Conservation (phyloP, 164 flowering plant species). For the Aristolochia fimbriata region DNA sequence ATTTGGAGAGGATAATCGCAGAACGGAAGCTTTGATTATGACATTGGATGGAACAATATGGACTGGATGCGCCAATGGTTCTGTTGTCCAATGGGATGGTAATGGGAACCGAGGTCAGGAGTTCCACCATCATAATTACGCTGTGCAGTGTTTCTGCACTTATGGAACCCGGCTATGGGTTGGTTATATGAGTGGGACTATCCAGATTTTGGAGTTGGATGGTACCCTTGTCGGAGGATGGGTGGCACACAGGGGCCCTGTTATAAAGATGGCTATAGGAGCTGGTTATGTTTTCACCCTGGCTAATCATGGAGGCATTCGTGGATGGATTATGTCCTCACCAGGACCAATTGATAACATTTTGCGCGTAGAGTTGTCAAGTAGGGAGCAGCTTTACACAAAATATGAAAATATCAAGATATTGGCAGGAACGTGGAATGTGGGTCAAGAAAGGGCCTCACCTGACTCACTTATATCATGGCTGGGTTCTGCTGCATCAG, state of each 20-base stretch:
- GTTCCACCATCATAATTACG: slow-evolving; percentile 40
- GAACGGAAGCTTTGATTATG: slow-evolving; percentile 60
- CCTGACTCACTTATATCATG: slow-evolving; percentile 77
- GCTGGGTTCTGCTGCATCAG: slow-evolving; percentile 73
- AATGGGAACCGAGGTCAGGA: slow-evolving; percentile 77
- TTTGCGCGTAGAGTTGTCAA: slow-evolving; percentile 57
- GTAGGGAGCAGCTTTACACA: slow-evolving; percentile 41
- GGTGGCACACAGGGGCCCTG: slow-evolving; percentile 80
- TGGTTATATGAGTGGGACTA: slow-evolving; percentile 69
- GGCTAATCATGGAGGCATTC: slow-evolving; percentile 95
- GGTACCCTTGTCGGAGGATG: slow-evolving; percentile 77
- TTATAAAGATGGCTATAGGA: slow-evolving; percentile 63
- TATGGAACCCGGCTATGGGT: slow-evolving; percentile 71
- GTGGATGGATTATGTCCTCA: slow-evolving; percentile 80
- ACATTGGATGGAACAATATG: slow-evolving; percentile 78
- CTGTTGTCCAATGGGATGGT: slow-evolving; percentile 89
- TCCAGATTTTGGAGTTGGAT: slow-evolving; percentile 74
- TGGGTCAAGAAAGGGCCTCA: slow-evolving; percentile 87
- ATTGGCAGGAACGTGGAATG: slow-evolving; percentile 92
- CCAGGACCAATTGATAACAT: slow-evolving; percentile 76
- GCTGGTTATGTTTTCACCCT: slow-evolving; percentile 58
- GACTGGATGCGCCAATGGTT: slow-evolving; percentile 82
- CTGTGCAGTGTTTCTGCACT: slow-evolving; percentile 74
- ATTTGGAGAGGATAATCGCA: slow-evolving; percentile 61
- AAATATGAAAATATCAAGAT: slow-evolving; percentile 52